These are phyloP conservation scores for Casuarina glauca DNA, from an alignment of 306 rosid genomes.

Conservation along the genomic window DNA sequence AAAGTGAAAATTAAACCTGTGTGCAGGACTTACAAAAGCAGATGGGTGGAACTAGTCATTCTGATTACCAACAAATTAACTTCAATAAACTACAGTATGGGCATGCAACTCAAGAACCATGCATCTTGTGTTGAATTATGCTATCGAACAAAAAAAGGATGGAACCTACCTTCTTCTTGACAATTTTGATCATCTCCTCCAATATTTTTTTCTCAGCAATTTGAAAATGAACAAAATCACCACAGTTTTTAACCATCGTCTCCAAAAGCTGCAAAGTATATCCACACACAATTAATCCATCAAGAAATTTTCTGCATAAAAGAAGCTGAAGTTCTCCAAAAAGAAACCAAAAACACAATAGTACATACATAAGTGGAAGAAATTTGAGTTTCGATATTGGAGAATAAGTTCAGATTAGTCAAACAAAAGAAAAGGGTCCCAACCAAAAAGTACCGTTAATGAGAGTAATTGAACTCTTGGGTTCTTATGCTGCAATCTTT, in stretches of 20 bases:
- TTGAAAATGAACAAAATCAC: slow-evolving; percentile 86
- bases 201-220: slow-evolving; percentile 83
- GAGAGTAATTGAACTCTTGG: slow-evolving; percentile 80
- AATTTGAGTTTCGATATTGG: slow-evolving; percentile 8
- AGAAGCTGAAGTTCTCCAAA: not conserved
- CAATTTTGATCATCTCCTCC: slow-evolving; percentile 93
- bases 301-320: not conserved
- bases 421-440: slow-evolving; percentile 18
- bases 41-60: not conserved
- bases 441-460: slow-evolving; percentile 63
- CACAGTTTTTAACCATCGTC: slow-evolving; percentile 99
- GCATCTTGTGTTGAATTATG: slow-evolving; percentile 4
- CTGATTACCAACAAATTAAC: not conserved
- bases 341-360: not conserved
- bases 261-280: slow-evolving; percentile 70
- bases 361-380: not conserved
- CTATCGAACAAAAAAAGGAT: slow-evolving; percentile 6
- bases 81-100: not conserved
- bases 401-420: slow-evolving; percentile 16
- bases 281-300: slow-evolving; percentile 37
- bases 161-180: slow-evolving; percentile 82
- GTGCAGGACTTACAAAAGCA: not conserved
- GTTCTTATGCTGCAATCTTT: slow-evolving; percentile 89
- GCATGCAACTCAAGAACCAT: slow-evolving; percentile 26
- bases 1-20: too few species aligned